A percentile compares a stretch with the other conserved stretches of the same genome.
Conservation (phyloP, 176 grass and related monocot species). For the Bromus sterilis region DNA sequence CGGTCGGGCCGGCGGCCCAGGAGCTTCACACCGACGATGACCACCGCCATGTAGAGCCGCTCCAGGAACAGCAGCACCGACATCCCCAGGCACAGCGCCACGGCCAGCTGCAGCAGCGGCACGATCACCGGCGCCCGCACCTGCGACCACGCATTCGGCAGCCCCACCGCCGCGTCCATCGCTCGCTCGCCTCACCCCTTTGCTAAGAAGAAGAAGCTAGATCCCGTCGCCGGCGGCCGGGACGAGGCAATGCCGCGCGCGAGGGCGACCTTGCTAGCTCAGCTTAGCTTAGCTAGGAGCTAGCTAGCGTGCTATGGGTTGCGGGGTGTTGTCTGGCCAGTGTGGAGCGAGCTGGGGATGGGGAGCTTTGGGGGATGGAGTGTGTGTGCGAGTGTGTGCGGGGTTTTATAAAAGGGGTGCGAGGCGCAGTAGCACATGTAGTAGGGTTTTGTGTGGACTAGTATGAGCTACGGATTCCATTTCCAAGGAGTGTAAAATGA, state of each 20-base stretch:
- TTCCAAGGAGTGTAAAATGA: neutral
- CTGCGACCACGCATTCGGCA: constrained; percentile 65
- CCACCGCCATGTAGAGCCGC: constrained; percentile 58
- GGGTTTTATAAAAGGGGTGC: constrained; percentile 2
- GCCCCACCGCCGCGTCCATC: constrained; percentile 25
- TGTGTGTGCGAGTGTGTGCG: constrained; percentile 7
- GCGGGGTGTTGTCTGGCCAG: neutral
- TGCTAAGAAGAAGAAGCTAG: too few species aligned
- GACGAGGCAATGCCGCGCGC: neutral
- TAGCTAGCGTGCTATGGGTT: neutral
- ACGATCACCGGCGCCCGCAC: constrained; percentile 64
- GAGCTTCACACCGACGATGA: constrained; percentile 44
- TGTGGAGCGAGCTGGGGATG: neutral
- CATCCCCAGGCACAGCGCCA: constrained; percentile 66
- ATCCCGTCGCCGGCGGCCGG: neutral
- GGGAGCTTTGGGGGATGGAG: neutral
- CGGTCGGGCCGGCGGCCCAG: constrained; percentile 40
- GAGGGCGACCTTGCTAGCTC: neutral
- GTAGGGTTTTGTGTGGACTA: constrained; percentile 4
- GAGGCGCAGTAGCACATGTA: constrained; percentile 17
- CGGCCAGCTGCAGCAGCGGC: constrained; percentile 49
- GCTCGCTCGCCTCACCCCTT: too few species aligned
- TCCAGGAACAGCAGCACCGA: constrained; percentile 62
- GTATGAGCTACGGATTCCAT: neutral
- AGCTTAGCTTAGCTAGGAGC: neutral